Evolutionary conservation across 257 asterid species (phyloP).

Genomic region (Verbascum thapsus): DNA sequence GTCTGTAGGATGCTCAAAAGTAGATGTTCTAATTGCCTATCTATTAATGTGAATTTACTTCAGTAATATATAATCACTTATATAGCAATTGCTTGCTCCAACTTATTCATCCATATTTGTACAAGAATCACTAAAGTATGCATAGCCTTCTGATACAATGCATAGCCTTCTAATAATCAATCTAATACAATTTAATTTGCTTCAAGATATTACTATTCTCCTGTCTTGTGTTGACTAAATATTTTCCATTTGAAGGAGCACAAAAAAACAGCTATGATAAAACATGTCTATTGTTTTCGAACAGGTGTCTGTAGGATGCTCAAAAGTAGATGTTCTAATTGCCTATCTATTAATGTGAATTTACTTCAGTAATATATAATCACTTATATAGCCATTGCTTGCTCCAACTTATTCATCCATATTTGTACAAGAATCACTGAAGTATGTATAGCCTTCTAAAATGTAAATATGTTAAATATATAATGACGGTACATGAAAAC

Average conservation of each 20-base stretch:
- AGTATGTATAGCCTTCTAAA: background rate
- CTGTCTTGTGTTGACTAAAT: too few species aligned
- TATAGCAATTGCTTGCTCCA: background rate
- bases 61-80: background rate
- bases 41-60: background rate
- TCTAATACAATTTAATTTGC: too few species aligned
- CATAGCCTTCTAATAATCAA: too few species aligned
- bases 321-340: background rate
- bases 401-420: slow-evolving; percentile 11
- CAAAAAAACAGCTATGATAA: background rate
- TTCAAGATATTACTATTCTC: too few species aligned
- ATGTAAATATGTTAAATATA: background rate
- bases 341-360: background rate
- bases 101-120: slow-evolving; percentile 12
- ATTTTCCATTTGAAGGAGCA: too few species aligned
- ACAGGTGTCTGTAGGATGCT: background rate
- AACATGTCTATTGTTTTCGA: slow-evolving; percentile 13
- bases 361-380: background rate
- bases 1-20: background rate
- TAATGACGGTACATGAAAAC: background rate
- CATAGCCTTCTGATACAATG: background rate
- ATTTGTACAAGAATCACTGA: slow-evolving; percentile 11
- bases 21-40: background rate
- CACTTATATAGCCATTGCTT: too few species aligned
- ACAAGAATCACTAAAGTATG: slow-evolving; percentile 10